Percentiles rank a stretch among this genome's conserved stretches.
Conservation (phyloP, 352 stramenopile genomes). For the Globisporangium paroecandrum region DNA sequence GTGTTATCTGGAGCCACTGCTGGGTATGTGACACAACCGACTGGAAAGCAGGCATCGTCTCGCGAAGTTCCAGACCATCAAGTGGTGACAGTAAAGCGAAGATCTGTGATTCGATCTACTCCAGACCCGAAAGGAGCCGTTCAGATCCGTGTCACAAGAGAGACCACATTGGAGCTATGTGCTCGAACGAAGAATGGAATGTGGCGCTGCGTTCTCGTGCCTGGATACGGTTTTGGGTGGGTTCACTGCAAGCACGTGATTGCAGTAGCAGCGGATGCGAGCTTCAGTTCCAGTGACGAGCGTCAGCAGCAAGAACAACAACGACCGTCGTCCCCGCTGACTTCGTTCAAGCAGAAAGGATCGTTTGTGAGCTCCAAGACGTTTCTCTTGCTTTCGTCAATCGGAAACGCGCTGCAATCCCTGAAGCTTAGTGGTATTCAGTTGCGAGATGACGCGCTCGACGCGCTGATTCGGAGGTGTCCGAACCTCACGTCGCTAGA, state of each 20-base stretch:
- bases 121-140: background rate
- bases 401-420: background rate
- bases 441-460: background rate
- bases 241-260: background rate
- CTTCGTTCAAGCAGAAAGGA: background rate
- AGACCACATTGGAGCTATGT: background rate
- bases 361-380: background rate
- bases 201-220: background rate
- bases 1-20: background rate
- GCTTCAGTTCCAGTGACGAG: background rate
- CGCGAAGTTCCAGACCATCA: background rate
- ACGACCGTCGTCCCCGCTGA: background rate
- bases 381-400: background rate
- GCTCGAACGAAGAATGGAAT: background rate
- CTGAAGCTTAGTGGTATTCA: background rate
- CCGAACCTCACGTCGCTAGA: background rate
- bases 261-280: background rate
- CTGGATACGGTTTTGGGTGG: background rate
- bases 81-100: background rate
- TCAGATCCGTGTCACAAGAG: background rate
- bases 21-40: background rate
- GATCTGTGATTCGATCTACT: background rate
- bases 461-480: background rate
- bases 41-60: background rate
- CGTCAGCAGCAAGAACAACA: background rate